Evolutionary conservation across 805 yeast genomes (phyloP).

Genomic region (Ogataea polymorpha): DNA sequence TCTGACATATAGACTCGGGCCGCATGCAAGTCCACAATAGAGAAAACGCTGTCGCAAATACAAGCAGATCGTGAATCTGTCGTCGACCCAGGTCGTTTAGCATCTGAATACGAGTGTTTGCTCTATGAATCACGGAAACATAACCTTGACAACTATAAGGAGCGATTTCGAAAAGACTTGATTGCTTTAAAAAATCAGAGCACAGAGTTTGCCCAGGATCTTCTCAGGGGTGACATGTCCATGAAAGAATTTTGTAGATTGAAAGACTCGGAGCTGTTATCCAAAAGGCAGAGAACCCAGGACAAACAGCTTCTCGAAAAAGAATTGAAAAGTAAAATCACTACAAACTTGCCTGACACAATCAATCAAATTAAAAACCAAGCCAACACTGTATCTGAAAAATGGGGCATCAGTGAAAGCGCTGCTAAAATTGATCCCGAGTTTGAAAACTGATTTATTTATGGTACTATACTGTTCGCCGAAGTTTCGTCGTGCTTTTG

Average conservation of each 20-base stretch:
- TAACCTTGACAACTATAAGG: constrained; percentile 23
- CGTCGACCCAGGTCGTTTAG: constrained; percentile 5
- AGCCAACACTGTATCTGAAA: constrained; percentile 28
- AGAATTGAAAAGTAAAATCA: constrained; percentile 30
- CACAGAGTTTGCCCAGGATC: constrained; percentile 23
- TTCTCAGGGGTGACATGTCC: constrained; percentile 19
- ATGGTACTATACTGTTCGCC: neutral
- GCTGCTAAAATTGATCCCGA: constrained; percentile 33
- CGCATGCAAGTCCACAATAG: constrained; percentile 25
- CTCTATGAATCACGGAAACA: constrained; percentile 17
- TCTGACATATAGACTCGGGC: constrained; percentile 19
- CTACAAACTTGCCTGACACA: constrained; percentile 25
- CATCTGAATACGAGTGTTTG: constrained; percentile 24
- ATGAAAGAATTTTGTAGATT: constrained; percentile 23
- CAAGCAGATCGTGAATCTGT: neutral
- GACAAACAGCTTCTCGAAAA: constrained; percentile 28
- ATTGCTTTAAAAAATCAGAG: constrained; percentile 29
- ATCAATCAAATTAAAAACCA: constrained; percentile 27
- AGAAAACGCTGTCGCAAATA: constrained; percentile 14
- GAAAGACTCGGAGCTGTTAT: constrained; percentile 23
- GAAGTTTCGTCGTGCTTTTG: neutral
- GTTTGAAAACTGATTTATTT: constrained; percentile 16
- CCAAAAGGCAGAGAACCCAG: constrained; percentile 28
- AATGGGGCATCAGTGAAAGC: constrained; percentile 36
- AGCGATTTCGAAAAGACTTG: constrained; percentile 31